Conservation (phyloP, 495 filamentous ascomycete species). For the Elasticomyces elasticus region DNA sequence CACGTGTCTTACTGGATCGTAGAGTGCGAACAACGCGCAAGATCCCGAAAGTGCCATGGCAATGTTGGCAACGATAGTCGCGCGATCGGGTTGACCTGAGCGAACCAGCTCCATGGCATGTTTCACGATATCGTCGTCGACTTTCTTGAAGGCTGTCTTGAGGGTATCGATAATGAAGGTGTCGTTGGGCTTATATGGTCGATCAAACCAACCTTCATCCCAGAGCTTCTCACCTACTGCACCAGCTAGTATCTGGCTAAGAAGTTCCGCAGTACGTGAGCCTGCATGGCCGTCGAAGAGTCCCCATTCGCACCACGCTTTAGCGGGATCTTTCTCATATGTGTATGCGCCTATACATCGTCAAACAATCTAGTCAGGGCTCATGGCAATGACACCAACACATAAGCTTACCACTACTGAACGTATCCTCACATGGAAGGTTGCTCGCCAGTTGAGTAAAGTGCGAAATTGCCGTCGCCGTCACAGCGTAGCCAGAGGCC, state of each 20-base stretch:
- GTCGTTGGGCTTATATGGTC: conserved; percentile 13
- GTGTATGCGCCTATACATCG: background rate
- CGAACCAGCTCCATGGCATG: conserved; percentile 41
- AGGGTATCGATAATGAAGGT: conserved; percentile 30
- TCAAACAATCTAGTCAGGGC: too few species aligned
- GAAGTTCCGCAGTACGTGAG: conserved; percentile 5
- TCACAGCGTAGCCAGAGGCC: conserved; percentile 2
- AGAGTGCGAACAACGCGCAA: conserved; percentile 50
- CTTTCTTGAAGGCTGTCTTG: conserved; percentile 37
- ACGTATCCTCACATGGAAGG: conserved; percentile 14
- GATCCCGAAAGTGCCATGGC: conserved; percentile 35
- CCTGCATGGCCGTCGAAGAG: conserved; percentile 19
- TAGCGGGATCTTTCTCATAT: conserved; percentile 1
- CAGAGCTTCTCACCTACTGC: background rate
- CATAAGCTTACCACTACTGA: background rate
- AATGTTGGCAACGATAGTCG: background rate
- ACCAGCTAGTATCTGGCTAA: background rate
- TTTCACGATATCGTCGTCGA: conserved; percentile 42
- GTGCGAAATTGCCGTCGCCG: conserved; percentile 5
- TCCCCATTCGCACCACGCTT: conserved; percentile 11
- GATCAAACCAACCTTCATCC: background rate
- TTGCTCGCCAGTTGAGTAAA: conserved; percentile 10
- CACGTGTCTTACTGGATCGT: conserved; percentile 38
- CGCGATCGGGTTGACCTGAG: background rate
- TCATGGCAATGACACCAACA: too few species aligned